Conservation (phyloP, 805 yeast species). For the Zygosaccharomyces pseudorouxii region DNA sequence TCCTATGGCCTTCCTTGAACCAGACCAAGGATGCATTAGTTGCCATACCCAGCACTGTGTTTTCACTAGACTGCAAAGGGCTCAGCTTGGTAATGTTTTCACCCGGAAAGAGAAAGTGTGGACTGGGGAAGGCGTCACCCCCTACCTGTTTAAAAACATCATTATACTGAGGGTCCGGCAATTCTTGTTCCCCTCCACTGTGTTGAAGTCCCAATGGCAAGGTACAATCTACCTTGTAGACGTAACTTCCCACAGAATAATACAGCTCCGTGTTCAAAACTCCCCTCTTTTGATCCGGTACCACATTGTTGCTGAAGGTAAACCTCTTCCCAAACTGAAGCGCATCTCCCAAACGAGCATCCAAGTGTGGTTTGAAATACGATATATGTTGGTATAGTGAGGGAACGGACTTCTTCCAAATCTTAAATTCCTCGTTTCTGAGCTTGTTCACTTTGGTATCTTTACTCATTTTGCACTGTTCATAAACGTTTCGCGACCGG, state of each 20-base stretch:
- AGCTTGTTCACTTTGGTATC: constrained; percentile 40
- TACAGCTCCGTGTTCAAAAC: constrained; percentile 25
- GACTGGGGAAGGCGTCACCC: constrained; percentile 15
- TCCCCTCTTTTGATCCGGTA: constrained; percentile 31
- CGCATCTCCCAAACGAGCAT: constrained; percentile 29
- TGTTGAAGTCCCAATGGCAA: constrained; percentile 27
- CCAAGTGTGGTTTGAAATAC: constrained; percentile 37
- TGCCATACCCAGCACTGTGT: constrained; percentile 34
- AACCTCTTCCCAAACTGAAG: constrained; percentile 25
- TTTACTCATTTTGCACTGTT: constrained; percentile 5
- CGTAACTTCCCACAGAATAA: constrained; percentile 32
- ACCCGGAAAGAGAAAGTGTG: constrained; percentile 32
- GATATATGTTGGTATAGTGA: constrained; percentile 51
- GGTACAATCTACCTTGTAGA: constrained; percentile 29
- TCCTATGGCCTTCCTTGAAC: constrained; percentile 31
- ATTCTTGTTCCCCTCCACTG: constrained; percentile 13
- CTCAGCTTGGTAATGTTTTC: constrained; percentile 29
- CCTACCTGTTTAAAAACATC: constrained; percentile 58
- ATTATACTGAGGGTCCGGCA: constrained; percentile 56
- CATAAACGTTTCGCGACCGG: neutral
- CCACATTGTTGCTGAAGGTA: constrained; percentile 28
- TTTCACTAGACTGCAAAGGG: constrained; percentile 36
- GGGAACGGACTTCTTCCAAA: constrained; percentile 83
- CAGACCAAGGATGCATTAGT: constrained; percentile 34
- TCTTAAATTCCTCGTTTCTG: constrained; percentile 68